phyloP scores from a whole-genome alignment of 805 yeast genomes.

The Wickerhamomyces canadensis region DNA sequence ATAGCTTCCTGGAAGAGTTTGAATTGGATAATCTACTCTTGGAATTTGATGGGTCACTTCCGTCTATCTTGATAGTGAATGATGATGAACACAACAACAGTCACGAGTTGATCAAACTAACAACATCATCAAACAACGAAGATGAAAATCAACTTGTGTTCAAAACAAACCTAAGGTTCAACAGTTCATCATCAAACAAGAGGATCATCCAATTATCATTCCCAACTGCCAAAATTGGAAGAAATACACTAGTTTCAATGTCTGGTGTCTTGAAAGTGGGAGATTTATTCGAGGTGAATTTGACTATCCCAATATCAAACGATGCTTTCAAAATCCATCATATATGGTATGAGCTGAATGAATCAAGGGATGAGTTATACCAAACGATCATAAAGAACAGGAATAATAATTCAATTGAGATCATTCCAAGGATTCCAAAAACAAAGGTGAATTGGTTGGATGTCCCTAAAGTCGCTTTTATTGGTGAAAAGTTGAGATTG shows the following conservation, averaged over 20 bases:
- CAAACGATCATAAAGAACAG: constrained; percentile 11
- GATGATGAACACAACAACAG: too few species aligned
- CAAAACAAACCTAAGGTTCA: constrained; percentile 12
- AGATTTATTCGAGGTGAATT: constrained; percentile 16
- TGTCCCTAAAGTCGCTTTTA: constrained; percentile 21
- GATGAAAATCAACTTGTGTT: constrained; percentile 4
- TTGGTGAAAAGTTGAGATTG: constrained; percentile 27
- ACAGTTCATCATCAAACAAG: constrained; percentile 4
- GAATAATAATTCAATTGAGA: constrained; percentile 21
- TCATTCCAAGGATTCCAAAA: constrained; percentile 36
- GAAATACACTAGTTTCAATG: constrained; percentile 10
- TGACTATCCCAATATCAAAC: constrained; percentile 13
- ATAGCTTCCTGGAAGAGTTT: constrained; percentile 3
- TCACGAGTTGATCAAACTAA: neutral
- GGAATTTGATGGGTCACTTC: constrained; percentile 12
- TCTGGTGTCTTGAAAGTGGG: constrained; percentile 7
- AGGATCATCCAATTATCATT: constrained; percentile 14
- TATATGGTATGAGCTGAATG: constrained; percentile 10
- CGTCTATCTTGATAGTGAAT: constrained; percentile 10
- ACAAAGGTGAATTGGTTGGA: constrained; percentile 16
- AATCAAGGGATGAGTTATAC: neutral
- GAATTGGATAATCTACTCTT: constrained; percentile 8
- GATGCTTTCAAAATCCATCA: constrained; percentile 11
- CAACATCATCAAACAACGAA: constrained; percentile 3
- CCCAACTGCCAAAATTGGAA: constrained; percentile 17